A percentile compares a stretch with the other conserved stretches of the same genome.
These are phyloP conservation scores for Trichoderma endophyticum DNA, from an alignment of 2,329 filamentous ascomycete species.

Conservation along the genomic window DNA sequence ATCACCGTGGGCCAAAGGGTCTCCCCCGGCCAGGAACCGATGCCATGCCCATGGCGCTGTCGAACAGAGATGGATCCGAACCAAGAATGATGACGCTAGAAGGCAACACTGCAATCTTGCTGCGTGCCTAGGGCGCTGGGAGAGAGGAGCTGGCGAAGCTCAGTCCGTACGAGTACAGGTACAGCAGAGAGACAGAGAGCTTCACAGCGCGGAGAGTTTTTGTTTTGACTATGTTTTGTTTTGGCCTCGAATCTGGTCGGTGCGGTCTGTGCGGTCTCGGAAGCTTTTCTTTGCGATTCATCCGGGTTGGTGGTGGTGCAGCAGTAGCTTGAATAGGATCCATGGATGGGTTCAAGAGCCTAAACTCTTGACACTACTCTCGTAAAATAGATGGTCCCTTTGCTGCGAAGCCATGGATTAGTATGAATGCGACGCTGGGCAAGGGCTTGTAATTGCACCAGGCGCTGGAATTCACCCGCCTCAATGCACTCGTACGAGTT, in stretches of 20 bases:
- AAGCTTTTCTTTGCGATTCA: not conserved
- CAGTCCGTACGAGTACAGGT: not conserved
- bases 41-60: not conserved
- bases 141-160: not conserved
- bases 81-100: conserved; percentile 8
- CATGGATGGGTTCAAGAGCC: not conserved
- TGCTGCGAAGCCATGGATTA: not conserved
- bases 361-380: not conserved
- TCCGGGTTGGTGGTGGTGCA: not conserved
- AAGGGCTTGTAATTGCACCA: conserved; percentile 11
- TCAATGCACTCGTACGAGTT: conserved; percentile 7
- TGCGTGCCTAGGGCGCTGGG: not conserved
- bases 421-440: conserved; percentile 1
- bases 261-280: not conserved
- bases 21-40: conserved; percentile 4
- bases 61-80: not conserved
- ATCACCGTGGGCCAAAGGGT: not conserved
- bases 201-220: not conserved
- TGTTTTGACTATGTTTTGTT: not conserved
- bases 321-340: not conserved
- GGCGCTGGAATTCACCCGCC: not conserved
- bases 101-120: conserved; percentile 15
- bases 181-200: not conserved
- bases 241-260: not conserved
- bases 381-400: not conserved